A percentile compares a stretch with the other conserved stretches of the same genome.
phyloP scores from a whole-genome alignment of 257 asterid species.

The Ligustrum vulgare region DNA sequence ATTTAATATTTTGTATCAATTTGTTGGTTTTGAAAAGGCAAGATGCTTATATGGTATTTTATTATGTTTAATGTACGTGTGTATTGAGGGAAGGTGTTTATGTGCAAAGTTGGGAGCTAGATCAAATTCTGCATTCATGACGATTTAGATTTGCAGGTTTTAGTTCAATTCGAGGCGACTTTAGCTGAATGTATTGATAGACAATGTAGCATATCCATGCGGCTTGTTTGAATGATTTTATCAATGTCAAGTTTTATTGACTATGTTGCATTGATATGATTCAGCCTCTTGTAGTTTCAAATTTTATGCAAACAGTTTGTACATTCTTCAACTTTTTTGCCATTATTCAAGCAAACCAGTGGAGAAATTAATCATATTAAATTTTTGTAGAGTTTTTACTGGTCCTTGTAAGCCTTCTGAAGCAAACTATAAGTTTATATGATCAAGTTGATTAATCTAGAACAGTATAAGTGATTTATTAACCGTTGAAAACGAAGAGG shows the following conservation, averaged over 20 bases:
- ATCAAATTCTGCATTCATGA: slow-evolving; percentile 11
- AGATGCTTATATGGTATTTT: neutral
- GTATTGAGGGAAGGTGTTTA: neutral
- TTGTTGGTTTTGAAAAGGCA: neutral
- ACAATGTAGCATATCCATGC: neutral
- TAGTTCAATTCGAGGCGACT: neutral
- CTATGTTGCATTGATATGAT: neutral
- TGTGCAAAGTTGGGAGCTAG: slow-evolving; percentile 23
- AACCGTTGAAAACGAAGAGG: neutral
- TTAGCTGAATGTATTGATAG: slow-evolving; percentile 16
- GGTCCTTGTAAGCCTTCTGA: neutral
- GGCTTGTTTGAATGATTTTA: neutral
- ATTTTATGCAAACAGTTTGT: neutral
- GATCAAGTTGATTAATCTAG: neutral
- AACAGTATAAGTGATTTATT: neutral
- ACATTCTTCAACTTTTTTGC: neutral
- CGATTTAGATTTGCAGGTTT: neutral
- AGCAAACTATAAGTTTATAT: neutral
- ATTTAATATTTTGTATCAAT: neutral
- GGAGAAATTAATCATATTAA: neutral
- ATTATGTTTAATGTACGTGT: neutral
- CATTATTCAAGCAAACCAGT: neutral
- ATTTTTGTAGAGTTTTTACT: neutral
- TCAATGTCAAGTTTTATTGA: neutral
- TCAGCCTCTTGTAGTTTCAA: slow-evolving; percentile 1